phyloP scores from a whole-genome alignment of 1,284 basidiomycete genomes.

The Cryptococcus neoformans region DNA sequence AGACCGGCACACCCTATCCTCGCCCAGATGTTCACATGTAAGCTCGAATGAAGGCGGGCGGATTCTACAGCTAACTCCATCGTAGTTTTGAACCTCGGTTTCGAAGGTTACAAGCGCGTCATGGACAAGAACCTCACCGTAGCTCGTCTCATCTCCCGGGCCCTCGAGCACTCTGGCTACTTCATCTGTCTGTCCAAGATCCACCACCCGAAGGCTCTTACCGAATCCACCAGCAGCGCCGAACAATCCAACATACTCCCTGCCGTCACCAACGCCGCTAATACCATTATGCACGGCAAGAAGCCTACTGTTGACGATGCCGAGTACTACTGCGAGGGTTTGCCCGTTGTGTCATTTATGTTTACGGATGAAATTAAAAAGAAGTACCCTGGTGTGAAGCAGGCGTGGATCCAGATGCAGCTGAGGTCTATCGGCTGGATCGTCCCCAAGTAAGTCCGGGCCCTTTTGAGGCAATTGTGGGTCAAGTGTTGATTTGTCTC shows the following conservation, averaged over 20 bases:
- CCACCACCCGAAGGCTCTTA: conserved; percentile 42
- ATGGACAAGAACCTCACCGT: conserved; percentile 73
- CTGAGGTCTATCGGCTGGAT: conserved; percentile 57
- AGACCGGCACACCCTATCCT: conserved; percentile 77
- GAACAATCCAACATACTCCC: conserved; percentile 8
- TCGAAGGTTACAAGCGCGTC: conserved; percentile 68
- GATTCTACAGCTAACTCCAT: neutral
- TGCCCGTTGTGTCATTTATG: conserved; percentile 89
- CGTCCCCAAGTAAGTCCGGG: conserved; percentile 60
- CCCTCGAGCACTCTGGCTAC: conserved; percentile 75
- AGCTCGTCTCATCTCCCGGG: conserved; percentile 77
- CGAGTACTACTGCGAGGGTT: conserved; percentile 52
- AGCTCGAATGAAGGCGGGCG: conserved; percentile 1
- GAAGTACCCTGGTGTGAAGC: conserved; percentile 70
- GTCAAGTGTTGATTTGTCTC: conserved; percentile 7
- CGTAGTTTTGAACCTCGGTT: conserved; percentile 70
- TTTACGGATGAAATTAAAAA: conserved; percentile 75
- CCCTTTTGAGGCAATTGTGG: neutral
- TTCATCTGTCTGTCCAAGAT: conserved; percentile 58
- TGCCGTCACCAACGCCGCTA: conserved; percentile 17
- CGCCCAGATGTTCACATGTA: conserved; percentile 82
- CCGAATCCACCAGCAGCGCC: neutral
- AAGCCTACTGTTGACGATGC: conserved; percentile 26
- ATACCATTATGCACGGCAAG: conserved; percentile 19
- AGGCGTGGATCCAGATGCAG: conserved; percentile 76